Evolutionary conservation across 2,329 filamentous ascomycete genomes (phyloP), one percentile per base, ranked within the genome.

Genomic region (Thielaviopsis punctulata): DNA sequence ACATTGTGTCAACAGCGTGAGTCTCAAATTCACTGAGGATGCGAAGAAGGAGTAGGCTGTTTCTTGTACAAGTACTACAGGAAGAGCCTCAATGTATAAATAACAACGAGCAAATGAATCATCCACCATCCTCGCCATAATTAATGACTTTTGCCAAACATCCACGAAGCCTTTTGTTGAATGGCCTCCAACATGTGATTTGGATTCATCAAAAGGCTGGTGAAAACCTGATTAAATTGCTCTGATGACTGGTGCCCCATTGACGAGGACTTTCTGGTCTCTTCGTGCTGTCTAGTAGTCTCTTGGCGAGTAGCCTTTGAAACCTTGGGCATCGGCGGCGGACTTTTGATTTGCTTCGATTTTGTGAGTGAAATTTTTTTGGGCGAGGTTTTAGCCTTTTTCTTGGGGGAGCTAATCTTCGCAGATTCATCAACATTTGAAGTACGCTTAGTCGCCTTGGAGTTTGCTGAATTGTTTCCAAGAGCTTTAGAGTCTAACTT

Each of bases 1-100:
- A 56, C 92, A 98, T 70, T 98, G 92, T 63, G 92, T 98, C 54
- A 98, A 96, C 64, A 92, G 86, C 62, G 69, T 96, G 51, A 93
- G 86, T 64, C 70, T 96, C 67, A 92, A 80, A 60, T 96, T 98
- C 63, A 75, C 46, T 12, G 53, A 55, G 9, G 41, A 55, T 2
- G 51, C 13, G 22, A 44, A 30, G 22, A 48, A 52, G 30, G 46
- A 36, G 27, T 39, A 39, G 33, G 3, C 13, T 5, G 15, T 4
- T 4, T 4, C 15, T n/a, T 39, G 9, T 39, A 36, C n/a, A n/a
- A n/a, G n/a, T n/a, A n/a, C n/a, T n/a, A n/a, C n/a, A 36, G 15
- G n/a, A 39, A 39, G 15, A 18, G 15, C 6, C 18, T n/a, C 10
- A 3, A 18, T 39, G 8, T 39, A 39, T 18, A 39, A 39, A 18